These are phyloP conservation scores for Raffaelea arxii DNA, from an alignment of 2,329 filamentous ascomycete genomes.

Conservation along the genomic window DNA sequence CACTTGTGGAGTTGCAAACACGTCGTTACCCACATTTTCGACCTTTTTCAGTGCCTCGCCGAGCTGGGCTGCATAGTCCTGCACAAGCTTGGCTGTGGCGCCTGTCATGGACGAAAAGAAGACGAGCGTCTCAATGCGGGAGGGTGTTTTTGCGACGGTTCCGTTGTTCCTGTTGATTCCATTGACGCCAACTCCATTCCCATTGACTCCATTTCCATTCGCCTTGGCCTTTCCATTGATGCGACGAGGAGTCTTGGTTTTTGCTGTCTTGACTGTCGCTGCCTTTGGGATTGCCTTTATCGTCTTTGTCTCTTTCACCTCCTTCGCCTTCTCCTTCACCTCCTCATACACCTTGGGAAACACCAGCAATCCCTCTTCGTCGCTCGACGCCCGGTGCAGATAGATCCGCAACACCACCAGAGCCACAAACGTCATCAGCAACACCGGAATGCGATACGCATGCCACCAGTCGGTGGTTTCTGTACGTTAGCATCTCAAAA, in stretches of 20 bases:
- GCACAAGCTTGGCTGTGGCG: conserved; percentile 66
- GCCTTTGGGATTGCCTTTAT: not conserved
- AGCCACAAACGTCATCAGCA: conserved; percentile 27
- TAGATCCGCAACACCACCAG: conserved; percentile 32
- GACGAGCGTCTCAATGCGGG: conserved; percentile 58
- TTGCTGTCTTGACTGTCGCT: not conserved
- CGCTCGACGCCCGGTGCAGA: conserved; percentile 22
- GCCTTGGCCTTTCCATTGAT: not conserved
- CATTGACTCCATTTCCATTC: not conserved
- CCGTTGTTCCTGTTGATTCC: conserved; percentile 26
- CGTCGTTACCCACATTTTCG: not conserved
- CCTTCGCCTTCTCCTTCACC: conserved; percentile 4
- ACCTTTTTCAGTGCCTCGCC: conserved; percentile 30
- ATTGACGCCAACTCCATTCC: conserved; percentile 7
- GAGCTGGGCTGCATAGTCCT: conserved; percentile 49
- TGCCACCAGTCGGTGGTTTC: conserved; percentile 33
- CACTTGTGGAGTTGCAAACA: conserved; percentile 49
- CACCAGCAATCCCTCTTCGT: conserved; percentile 22
- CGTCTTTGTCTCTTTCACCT: conserved; percentile 2
- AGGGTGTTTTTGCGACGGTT: conserved; percentile 14
- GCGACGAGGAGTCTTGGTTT: not conserved
- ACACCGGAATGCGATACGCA: conserved; percentile 32
- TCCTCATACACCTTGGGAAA: conserved; percentile 25
- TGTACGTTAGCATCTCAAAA: no score
- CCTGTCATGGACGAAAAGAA: conserved; percentile 89